Base-by-base conservation (phyloP, 2,329 filamentous ascomycete genomes). In the Fusarium avenaceum region DNA sequence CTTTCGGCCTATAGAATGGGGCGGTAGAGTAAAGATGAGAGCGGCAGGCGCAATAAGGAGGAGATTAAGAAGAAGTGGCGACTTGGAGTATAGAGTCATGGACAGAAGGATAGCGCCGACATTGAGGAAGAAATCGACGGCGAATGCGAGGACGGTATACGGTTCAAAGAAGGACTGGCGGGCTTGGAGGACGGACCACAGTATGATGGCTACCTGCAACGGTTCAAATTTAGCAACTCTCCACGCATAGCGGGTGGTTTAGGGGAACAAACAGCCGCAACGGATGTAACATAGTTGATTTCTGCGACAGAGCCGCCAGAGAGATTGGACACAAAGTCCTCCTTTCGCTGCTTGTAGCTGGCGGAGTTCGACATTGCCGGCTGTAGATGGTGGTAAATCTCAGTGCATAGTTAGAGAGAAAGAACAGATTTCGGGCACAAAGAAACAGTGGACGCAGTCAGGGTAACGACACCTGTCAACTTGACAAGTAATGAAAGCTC, bases 281-380 rank as follows among this genome's bases (percentile, higher is more conserved):
- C 90, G 48, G 92, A 86, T 47, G 92, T 93, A 72, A 98, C 92
- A 73, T 88, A 86, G 78, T 94, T 95, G 81, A 99, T 94, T 78
- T 99, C 96, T 71, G 86, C 82, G 63, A 97, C 89, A 32, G 89
- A 86, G 61, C 96, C 93, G 40, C 96, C 96, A 8, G 91, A 90
- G 30, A 97, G 88, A 78, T 94, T 92, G 55, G 95, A 97, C 75
- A 99, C 96, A 78, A 97, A 97, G 76, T 93, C 93, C 84, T 97
- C 94, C 83, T 99, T 99, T 72, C 91, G 86, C 75, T 91, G 88
- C 82, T 97, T 99, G 84, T 97, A 97, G 80, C 86, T 90, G 60
- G 80, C 79, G 33, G 76, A 48, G 69, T 75, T 73, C 65, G 81
- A 77, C 77, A 82, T 82, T 69, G 67, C 52, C 62, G 62, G 57